Percentiles rank a stretch among this genome's conserved stretches.
phyloP scores from a whole-genome alignment of 257 asterid genomes.

The Coffea eugenioides region DNA sequence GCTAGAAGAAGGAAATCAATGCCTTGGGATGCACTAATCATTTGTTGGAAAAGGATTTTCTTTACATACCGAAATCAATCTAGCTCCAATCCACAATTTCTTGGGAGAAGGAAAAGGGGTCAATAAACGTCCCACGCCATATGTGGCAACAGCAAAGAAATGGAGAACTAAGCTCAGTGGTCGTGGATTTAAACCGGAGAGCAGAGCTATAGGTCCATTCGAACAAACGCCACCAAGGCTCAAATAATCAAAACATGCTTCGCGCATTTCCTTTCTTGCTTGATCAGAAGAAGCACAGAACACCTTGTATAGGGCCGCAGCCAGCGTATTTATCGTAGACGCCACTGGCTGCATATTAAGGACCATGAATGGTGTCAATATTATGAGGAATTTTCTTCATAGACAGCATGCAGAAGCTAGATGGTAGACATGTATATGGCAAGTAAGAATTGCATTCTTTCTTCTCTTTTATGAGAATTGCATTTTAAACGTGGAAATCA shows the following conservation, averaged over 20 bases:
- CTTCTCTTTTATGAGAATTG: background rate
- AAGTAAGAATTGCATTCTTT: background rate
- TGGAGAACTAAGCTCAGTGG: slow-evolving; percentile 49
- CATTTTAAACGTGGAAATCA: background rate
- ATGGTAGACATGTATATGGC: background rate
- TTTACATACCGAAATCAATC: slow-evolving; percentile 37
- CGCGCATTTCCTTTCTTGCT: slow-evolving; percentile 54
- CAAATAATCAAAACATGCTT: slow-evolving; percentile 54
- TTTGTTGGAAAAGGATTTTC: background rate
- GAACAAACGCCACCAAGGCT: slow-evolving; percentile 54
- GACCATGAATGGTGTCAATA: background rate
- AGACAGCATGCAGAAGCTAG: background rate
- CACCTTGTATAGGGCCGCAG: slow-evolving; percentile 48
- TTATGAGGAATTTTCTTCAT: background rate
- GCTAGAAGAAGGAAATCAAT: background rate
- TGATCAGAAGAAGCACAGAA: slow-evolving; percentile 54
- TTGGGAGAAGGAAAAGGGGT: slow-evolving; percentile 50
- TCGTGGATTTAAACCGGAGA: slow-evolving; percentile 45
- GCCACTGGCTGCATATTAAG: slow-evolving; percentile 47
- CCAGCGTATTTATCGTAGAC: slow-evolving; percentile 51
- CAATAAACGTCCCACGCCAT: slow-evolving; percentile 48
- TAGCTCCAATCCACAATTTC: slow-evolving; percentile 46
- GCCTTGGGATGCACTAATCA: background rate
- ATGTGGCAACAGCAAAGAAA: slow-evolving; percentile 47
- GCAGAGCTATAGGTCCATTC: slow-evolving; percentile 48